phyloP scores from a whole-genome alignment of 495 filamentous ascomycete species.

The Penicillium lagena region DNA sequence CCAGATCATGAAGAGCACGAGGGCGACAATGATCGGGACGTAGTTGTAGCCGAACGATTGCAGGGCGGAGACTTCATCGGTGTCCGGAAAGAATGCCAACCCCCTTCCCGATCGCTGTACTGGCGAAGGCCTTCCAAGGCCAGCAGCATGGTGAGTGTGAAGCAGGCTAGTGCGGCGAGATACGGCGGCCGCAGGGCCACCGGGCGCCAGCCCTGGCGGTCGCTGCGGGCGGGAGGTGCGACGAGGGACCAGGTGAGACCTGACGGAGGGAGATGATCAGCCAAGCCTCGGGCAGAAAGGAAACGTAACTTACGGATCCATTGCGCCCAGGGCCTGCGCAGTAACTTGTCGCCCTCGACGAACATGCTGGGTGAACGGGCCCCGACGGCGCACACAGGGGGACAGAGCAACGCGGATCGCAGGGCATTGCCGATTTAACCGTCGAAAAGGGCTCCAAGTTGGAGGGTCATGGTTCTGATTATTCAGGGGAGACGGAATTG shows the following conservation, averaged over 20 bases:
- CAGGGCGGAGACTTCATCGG: slow-evolving; percentile 24
- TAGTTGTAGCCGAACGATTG: slow-evolving; percentile 36
- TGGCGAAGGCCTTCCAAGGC: slow-evolving; percentile 26
- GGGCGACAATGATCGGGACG: slow-evolving; percentile 29
- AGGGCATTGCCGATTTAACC: slow-evolving; percentile 13
- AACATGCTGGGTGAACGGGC: slow-evolving; percentile 13
- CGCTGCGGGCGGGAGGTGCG: background rate
- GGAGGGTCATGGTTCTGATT: background rate
- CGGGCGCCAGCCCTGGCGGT: slow-evolving; percentile 27
- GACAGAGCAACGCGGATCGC: background rate
- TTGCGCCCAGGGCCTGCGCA: slow-evolving; percentile 8
- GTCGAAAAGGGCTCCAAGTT: background rate
- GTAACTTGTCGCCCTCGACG: slow-evolving; percentile 8
- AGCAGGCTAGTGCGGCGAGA: slow-evolving; percentile 20
- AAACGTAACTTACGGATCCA: slow-evolving; percentile 10
- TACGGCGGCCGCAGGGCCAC: slow-evolving; percentile 29
- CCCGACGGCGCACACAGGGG: slow-evolving; percentile 3
- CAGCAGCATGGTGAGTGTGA: slow-evolving; percentile 18
- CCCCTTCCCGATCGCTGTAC: slow-evolving; percentile 28
- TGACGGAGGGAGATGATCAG: background rate
- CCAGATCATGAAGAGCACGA: slow-evolving; percentile 31
- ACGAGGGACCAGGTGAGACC: slow-evolving; percentile 6
- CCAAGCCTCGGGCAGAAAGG: background rate
- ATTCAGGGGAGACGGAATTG: background rate
- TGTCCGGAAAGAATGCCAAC: slow-evolving; percentile 25